Conservation (phyloP, 2,329 filamentous ascomycete genomes). For the Sporothrix brunneoviolacea region DNA sequence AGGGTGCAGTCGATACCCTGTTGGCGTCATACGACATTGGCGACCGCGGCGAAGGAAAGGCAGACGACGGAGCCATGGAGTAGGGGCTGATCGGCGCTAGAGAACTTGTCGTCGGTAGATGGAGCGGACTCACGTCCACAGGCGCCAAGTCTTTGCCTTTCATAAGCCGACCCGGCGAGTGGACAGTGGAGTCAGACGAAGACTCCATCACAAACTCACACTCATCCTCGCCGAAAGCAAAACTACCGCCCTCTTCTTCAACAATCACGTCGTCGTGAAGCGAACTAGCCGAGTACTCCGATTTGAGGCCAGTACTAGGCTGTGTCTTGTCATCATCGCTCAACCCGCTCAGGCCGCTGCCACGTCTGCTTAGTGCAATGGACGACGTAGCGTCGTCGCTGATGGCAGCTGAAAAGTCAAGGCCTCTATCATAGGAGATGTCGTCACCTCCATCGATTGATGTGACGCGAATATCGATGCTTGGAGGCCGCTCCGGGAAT, state of each 20-base stretch:
- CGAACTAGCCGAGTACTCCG: slow-evolving; percentile 43
- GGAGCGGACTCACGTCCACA: slow-evolving; percentile 43
- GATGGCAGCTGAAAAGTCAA: slow-evolving; percentile 6
- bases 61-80: slow-evolving; percentile 55
- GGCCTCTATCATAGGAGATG: neutral
- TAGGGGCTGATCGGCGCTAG: slow-evolving; percentile 56
- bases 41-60: slow-evolving; percentile 61
- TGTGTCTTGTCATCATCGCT: slow-evolving; percentile 35
- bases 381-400: slow-evolving; percentile 19
- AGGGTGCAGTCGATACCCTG: slow-evolving; percentile 67
- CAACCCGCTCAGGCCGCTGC: slow-evolving; percentile 40
- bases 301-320: slow-evolving; percentile 35
- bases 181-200: slow-evolving; percentile 34
- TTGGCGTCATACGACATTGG: slow-evolving; percentile 64
- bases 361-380: slow-evolving; percentile 34
- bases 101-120: slow-evolving; percentile 34
- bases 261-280: slow-evolving; percentile 46
- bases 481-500: slow-evolving; percentile 9
- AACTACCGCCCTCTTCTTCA: slow-evolving; percentile 36
- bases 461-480: slow-evolving; percentile 21
- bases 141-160: slow-evolving; percentile 41
- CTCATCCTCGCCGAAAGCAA: slow-evolving; percentile 24
- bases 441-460: slow-evolving; percentile 9
- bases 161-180: slow-evolving; percentile 38
- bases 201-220: slow-evolving; percentile 24